Conservation (phyloP, 371 early-diverging fungal species). For the Circinella umbellata region DNA sequence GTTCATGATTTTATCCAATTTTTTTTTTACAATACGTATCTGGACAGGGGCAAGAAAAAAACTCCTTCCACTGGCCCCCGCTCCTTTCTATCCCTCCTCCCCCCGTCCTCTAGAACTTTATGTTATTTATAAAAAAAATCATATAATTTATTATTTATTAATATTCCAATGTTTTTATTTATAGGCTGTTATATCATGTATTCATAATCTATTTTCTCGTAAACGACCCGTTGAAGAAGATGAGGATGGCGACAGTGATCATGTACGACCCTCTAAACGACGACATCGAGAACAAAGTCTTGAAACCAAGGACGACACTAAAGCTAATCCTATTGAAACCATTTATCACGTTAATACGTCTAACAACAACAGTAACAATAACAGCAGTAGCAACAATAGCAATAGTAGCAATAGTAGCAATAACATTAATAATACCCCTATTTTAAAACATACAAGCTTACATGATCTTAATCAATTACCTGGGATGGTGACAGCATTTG, state of each 20-base stretch:
- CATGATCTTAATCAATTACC: conserved; percentile 9
- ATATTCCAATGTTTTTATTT: background rate
- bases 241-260: background rate
- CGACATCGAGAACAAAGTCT: background rate
- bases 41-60: no score
- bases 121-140: no score
- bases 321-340: no score
- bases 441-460: background rate
- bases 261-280: background rate
- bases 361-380: background rate
- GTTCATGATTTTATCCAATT: no score
- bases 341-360: no score
- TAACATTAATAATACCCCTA: background rate
- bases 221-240: background rate
- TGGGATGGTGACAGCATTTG: conserved; percentile 31
- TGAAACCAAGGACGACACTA: no score
- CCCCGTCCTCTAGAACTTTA: no score
- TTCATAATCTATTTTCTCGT: background rate
- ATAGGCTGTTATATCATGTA: conserved; percentile 4
- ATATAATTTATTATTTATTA: background rate
- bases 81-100: no score
- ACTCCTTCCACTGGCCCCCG: no score
- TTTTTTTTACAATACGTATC: no score
- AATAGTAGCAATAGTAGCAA: no score
- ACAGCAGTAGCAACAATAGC: background rate